Base-by-base conservation (phyloP, 208 protist species). In the Herpetomonas samuelpessoai region DNA sequence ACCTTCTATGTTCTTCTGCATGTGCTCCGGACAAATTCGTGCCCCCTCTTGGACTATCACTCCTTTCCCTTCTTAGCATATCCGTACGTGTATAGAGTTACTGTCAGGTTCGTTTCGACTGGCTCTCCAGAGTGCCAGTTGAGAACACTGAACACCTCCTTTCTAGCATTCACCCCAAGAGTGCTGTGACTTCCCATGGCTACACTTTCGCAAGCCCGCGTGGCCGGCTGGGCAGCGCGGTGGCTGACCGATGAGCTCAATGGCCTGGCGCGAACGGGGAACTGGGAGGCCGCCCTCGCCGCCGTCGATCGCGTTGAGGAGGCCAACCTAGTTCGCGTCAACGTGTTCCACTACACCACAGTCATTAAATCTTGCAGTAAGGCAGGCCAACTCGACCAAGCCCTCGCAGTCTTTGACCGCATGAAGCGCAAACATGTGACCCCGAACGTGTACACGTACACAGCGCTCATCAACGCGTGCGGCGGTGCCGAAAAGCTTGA, bases 401-500 rank as follows among this genome's bases (percentile, higher is more conserved):
- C 86, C 44, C 79, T 92, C 67, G 57, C 52, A 35, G 55, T 86
- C 6, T 85, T 92, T 50, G 59, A 67, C 16, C 71, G 86, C 27
- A 96, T 96, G 89, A 84, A 85, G 53, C 60, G 57, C 12, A 79
- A 69, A 21, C 44, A 88, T 35, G 73, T 96, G 25, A 74, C 59
- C 46, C 89, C 89, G 14, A 96, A 96, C 51, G 83, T 92, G 38
- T 93, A 92, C 67, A 96, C 89, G n/a, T 96, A 92, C 70, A 96
- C 89, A 2, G 75, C 83, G 0, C 67, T 96, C 24, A 81, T 96
- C 21, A 86, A 76, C 51, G 83, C 79, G 21, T 96, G 89, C 55
- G 79, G 74, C 3, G 52, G 48, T 10, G 71, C 78, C 4, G 39
- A 76, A 41, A 74, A 83, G 7, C 44, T 82, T 1, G 82, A 94